Conservation (phyloP, 225 moss, liverwort and hornwort genomes). For the Anthoceros angustus region DNA sequence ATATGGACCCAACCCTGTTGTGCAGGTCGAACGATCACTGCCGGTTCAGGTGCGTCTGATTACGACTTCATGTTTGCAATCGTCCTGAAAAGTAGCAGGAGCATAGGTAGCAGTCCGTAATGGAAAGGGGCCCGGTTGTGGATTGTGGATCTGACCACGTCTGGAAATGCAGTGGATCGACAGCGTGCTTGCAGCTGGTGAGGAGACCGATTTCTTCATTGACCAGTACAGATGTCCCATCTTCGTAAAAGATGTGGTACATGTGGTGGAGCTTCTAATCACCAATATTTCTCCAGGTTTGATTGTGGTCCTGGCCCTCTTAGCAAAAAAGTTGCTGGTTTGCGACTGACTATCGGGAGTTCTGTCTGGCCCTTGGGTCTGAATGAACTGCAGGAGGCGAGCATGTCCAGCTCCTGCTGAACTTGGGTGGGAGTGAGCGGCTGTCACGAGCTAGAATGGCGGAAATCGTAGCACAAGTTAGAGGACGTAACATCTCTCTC, state of each 20-base stretch:
- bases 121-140: background rate
- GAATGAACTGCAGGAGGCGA: constrained; percentile 17
- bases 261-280: constrained; percentile 49
- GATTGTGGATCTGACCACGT: background rate
- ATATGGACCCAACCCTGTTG: constrained; percentile 62
- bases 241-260: constrained; percentile 73
- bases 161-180: constrained; percentile 68
- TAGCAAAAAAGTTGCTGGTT: background rate
- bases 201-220: constrained; percentile 46
- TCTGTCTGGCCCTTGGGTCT: background rate
- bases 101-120: background rate
- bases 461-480: constrained; percentile 47
- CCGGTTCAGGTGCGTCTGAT: constrained; percentile 49
- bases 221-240: constrained; percentile 89
- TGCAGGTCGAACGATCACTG: constrained; percentile 53
- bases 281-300: constrained; percentile 20
- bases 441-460: constrained; percentile 87
- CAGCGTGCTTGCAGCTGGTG: constrained; percentile 40
- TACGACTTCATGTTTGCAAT: background rate
- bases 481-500: constrained; percentile 44
- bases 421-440: constrained; percentile 68
- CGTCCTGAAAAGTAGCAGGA: background rate
- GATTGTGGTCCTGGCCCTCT: constrained; percentile 9
- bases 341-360: background rate
- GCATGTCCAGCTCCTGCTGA: constrained; percentile 34